These are phyloP conservation scores for Cryptococcus amylolentus DNA, from an alignment of 1,284 basidiomycete species.

Conservation along the genomic window DNA sequence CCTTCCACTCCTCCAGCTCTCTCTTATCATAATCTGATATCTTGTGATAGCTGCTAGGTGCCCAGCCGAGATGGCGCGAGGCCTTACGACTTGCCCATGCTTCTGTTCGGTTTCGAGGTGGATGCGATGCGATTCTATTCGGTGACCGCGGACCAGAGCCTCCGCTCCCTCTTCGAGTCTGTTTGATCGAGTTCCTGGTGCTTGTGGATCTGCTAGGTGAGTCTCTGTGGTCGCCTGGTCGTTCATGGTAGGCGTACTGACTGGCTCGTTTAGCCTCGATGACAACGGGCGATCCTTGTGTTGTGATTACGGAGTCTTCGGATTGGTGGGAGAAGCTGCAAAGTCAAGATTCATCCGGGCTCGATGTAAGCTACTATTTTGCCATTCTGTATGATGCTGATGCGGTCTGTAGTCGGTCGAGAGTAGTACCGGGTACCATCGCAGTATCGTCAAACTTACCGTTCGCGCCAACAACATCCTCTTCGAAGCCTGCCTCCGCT, in stretches of 20 bases:
- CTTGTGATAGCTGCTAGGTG: slow-evolving; percentile 26
- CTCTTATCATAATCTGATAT: neutral
- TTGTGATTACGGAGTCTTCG: slow-evolving; percentile 22
- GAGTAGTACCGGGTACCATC: slow-evolving; percentile 29
- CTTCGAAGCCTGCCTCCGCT: slow-evolving; percentile 4
- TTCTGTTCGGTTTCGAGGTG: slow-evolving; percentile 29
- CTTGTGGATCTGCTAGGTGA: slow-evolving; percentile 30
- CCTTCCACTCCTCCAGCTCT: neutral
- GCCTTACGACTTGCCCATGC: slow-evolving; percentile 24
- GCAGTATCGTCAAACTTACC: slow-evolving; percentile 21
- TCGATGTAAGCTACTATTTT: slow-evolving; percentile 5
- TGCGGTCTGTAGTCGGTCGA: slow-evolving; percentile 24
- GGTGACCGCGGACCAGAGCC: slow-evolving; percentile 1
- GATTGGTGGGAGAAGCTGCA: slow-evolving; percentile 32
- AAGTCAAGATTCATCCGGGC: slow-evolving; percentile 6
- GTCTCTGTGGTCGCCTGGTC: slow-evolving; percentile 1
- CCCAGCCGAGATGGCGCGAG: slow-evolving; percentile 34
- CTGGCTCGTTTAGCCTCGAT: slow-evolving; percentile 13
- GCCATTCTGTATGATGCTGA: neutral
- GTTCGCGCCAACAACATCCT: slow-evolving; percentile 7
- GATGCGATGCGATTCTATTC: slow-evolving; percentile 29
- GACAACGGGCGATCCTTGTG: slow-evolving; percentile 20
- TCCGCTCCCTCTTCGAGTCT: slow-evolving; percentile 15
- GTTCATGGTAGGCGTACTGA: neutral
- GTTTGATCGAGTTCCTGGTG: slow-evolving; percentile 31